These are phyloP conservation scores for Rutstroemia sp. DNA, from an alignment of 2,329 filamentous ascomycete genomes.

Conservation along the genomic window DNA sequence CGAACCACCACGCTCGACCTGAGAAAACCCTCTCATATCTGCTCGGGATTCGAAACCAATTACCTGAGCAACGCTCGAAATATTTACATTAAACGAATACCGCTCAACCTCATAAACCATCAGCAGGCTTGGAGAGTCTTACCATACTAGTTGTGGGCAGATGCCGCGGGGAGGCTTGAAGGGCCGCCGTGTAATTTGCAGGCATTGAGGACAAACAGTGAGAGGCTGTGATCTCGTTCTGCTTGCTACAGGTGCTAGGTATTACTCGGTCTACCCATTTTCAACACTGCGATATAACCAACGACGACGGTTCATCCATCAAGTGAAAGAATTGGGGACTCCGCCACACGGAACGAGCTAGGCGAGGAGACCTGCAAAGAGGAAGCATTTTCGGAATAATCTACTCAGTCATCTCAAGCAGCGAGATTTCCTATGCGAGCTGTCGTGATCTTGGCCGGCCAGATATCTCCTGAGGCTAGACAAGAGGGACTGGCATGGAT, in stretches of 20 bases:
- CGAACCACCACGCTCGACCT: background rate
- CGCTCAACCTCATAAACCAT: background rate
- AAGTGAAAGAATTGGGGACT: background rate
- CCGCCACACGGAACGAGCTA: background rate
- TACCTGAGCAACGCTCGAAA: background rate
- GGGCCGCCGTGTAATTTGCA: conserved; percentile 5
- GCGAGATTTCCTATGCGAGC: conserved; percentile 2
- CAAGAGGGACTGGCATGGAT: conserved; percentile 48
- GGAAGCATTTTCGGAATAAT: background rate
- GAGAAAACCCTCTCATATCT: background rate
- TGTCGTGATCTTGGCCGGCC: background rate
- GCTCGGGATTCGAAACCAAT: background rate
- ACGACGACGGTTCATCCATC: background rate
- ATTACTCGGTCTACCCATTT: background rate
- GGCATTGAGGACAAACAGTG: conserved; percentile 1
- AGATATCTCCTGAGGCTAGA: conserved; percentile 5
- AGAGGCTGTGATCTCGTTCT: background rate
- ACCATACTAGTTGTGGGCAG: conserved; percentile 1
- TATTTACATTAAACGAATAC: background rate
- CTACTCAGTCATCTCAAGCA: background rate
- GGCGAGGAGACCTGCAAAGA: background rate
- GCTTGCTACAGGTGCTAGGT: background rate
- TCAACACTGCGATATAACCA: background rate
- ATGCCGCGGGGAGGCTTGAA: conserved; percentile 11
- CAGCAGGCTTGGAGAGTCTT: background rate